Base-by-base conservation (phyloP, 306 rosid species). In the Prunus fruticosa region DNA sequence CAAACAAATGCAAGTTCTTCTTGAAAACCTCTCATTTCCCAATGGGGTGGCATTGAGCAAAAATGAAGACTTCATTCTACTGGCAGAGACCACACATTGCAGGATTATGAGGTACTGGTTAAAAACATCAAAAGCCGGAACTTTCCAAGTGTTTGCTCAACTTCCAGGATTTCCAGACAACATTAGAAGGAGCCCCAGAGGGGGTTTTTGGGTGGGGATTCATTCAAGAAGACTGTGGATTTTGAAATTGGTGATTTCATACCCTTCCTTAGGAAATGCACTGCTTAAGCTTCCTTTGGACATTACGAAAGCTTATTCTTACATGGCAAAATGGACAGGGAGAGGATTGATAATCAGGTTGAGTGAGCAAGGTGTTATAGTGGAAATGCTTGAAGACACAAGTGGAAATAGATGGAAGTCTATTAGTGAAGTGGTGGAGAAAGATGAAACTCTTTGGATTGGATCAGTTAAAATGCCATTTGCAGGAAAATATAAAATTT, bases 81-180 rank as follows among this genome's bases (percentile, higher is more conserved):
- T 93, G 18, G 83, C 79, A 23, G 96, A 91, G 81, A 90, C 95
- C 50, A 79, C 80, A 6, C 76, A 70, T 7, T 85, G 93, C 72
- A 86, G 93, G 78, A 61, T 90, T 57, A 68, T 87, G 2, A 91
- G 84, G 81, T 90, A 90, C 32, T 93, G 98, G 98, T 76, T 90
- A 47, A 64, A 67, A 68, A 86, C 91, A 6, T 30, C 78, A 0
- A 90, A 85, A 69, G 86, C 84, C 3, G 96, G 94, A 64, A 83
- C 82, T 23, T 73, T 63, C 20, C 87, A 93, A 71, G 80, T 82
- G 5, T 88, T 88, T 53, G 87, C 87, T 1, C 67, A 79, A 58
- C 84, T 93, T 41, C 90, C 88, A 15, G 96, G 98, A 71, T 93
- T 93, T 53, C 89, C 91, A 16, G 98, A 93, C 91, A 93, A 93